These are phyloP conservation scores for Exsudoporus floridanus DNA, from an alignment of 1,284 basidiomycete species.

Conservation along the genomic window DNA sequence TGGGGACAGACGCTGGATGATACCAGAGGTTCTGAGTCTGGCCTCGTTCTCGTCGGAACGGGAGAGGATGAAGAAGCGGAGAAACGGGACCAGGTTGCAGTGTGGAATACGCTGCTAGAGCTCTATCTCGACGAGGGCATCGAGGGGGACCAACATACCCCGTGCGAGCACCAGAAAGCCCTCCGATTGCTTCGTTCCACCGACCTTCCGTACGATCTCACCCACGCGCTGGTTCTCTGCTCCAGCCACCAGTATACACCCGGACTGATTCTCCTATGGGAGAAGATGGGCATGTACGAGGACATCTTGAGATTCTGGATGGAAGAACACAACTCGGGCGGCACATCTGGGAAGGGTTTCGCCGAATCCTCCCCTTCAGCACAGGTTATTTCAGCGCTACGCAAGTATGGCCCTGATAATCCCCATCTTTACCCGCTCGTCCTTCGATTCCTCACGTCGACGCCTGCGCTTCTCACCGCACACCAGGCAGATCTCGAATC, in stretches of 20 bases:
- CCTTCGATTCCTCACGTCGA: constrained; percentile 86
- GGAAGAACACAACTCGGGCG: constrained; percentile 55
- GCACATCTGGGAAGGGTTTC: neutral
- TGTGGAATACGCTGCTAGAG: constrained; percentile 97
- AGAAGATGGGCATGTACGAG: constrained; percentile 93
- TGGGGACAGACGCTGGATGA: constrained; percentile 78
- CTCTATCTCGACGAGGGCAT: constrained; percentile 64
- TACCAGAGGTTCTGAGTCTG: constrained; percentile 9
- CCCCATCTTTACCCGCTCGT: constrained; percentile 86
- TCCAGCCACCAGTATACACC: constrained; percentile 79
- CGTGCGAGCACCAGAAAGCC: constrained; percentile 51
- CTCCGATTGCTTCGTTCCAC: constrained; percentile 63
- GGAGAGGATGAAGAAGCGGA: constrained; percentile 55
- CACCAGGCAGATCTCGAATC: constrained; percentile 72
- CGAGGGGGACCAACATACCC: constrained; percentile 13
- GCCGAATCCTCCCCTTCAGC: constrained; percentile 41
- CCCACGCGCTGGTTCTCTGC: constrained; percentile 92
- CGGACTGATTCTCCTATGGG: constrained; percentile 89
- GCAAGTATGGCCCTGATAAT: constrained; percentile 69
- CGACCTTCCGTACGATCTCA: constrained; percentile 80
- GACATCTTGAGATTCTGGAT: constrained; percentile 93
- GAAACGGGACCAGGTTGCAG: constrained; percentile 73
- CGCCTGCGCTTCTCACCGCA: constrained; percentile 61
- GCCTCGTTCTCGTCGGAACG: neutral
- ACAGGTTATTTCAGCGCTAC: constrained; percentile 73